These are phyloP conservation scores for Lodderomyces metapsilosis DNA, from an alignment of 1,139 yeast species.

Conservation along the genomic window DNA sequence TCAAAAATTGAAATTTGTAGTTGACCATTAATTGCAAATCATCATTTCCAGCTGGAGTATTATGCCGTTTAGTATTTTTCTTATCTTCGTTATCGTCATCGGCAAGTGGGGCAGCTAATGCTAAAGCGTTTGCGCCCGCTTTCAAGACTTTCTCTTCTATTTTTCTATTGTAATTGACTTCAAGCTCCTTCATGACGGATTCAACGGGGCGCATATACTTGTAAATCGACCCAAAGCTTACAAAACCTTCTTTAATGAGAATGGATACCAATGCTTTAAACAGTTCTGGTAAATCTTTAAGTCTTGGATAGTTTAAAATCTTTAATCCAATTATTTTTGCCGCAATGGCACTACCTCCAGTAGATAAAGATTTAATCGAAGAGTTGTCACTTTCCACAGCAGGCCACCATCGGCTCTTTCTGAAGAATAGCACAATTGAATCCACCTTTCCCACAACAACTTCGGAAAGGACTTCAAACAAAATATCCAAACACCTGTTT, in stretches of 20 bases:
- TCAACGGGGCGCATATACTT: constrained; percentile 52
- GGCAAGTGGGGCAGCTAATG: constrained; percentile 81
- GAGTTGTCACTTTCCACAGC: constrained; percentile 27
- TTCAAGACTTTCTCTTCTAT: constrained; percentile 61
- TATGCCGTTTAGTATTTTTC: constrained; percentile 16
- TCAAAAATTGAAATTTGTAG: constrained; percentile 41
- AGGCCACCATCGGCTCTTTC: constrained; percentile 70
- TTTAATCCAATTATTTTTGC: constrained; percentile 62
- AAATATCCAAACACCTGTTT: constrained; percentile 61
- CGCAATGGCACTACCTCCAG: constrained; percentile 66
- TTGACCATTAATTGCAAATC: constrained; percentile 21
- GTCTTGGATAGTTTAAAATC: constrained; percentile 35
- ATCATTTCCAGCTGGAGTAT: constrained; percentile 7
- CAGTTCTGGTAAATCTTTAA: constrained; percentile 42
- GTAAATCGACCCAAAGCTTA: constrained; percentile 64
- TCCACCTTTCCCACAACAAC: constrained; percentile 44
- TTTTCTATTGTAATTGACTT: constrained; percentile 46
- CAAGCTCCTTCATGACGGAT: constrained; percentile 40
- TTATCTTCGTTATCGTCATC: constrained; percentile 52
- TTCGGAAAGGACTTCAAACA: constrained; percentile 51
- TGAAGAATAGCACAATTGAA: constrained; percentile 50
- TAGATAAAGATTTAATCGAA: constrained; percentile 36
- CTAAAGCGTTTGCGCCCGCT: constrained; percentile 77
- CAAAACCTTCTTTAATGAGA: constrained; percentile 65
- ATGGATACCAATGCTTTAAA: constrained; percentile 48